Conservation (phyloP, 352 stramenopile genomes). For the Pythium oligandrum region DNA sequence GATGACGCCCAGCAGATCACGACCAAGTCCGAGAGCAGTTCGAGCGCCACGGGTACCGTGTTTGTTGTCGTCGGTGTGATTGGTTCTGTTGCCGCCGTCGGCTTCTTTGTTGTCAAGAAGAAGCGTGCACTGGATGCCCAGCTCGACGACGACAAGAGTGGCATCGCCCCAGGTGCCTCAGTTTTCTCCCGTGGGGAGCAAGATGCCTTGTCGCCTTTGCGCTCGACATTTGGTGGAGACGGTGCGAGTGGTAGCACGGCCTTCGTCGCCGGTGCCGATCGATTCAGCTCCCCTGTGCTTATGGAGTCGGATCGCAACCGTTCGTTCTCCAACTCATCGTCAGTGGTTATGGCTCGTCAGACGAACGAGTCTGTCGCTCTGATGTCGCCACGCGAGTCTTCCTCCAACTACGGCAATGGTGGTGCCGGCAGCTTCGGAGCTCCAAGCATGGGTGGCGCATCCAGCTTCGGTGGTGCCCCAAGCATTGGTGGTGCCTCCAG, state of each 20-base stretch:
- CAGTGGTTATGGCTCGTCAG: constrained; percentile 1
- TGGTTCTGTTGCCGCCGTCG: constrained; percentile 33
- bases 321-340: constrained; percentile 14
- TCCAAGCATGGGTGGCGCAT: background rate
- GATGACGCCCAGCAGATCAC: constrained; percentile 25
- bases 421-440: background rate
- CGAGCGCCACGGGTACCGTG: constrained; percentile 34
- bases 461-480: background rate
- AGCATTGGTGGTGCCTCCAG: background rate
- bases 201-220: constrained; percentile 18
- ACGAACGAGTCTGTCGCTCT: too few species aligned
- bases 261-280: constrained; percentile 1
- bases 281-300: constrained; percentile 19
- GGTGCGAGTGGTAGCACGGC: background rate
- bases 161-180: constrained; percentile 25
- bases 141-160: constrained; percentile 36
- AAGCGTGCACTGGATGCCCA: constrained; percentile 35
- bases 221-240: background rate
- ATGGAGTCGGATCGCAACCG: constrained; percentile 10
- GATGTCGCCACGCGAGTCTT: too few species aligned
- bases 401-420: too few species aligned
- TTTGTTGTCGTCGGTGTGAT: constrained; percentile 45
- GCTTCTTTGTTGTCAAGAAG: constrained; percentile 59
- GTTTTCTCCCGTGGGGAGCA: constrained; percentile 35
- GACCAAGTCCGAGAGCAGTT: constrained; percentile 31